These are phyloP conservation scores for Cutaneotrichosporon sp. DNA, from an alignment of 1,284 basidiomycete genomes.

Conservation along the genomic window DNA sequence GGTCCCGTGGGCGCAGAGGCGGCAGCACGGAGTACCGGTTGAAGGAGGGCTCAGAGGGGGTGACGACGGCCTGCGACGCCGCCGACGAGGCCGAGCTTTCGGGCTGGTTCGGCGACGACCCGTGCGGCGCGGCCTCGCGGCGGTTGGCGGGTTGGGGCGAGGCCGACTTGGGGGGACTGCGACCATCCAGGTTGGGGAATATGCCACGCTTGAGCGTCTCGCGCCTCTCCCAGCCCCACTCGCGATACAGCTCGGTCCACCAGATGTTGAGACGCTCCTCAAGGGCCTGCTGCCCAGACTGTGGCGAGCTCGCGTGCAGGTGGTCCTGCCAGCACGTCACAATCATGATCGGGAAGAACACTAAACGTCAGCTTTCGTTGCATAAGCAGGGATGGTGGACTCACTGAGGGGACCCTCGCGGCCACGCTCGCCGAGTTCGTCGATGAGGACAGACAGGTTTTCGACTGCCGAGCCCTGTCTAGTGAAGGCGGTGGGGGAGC, in stretches of 20 bases:
- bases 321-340: constrained; percentile 48
- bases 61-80: constrained; percentile 12
- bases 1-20: constrained; percentile 29
- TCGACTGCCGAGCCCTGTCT: constrained; percentile 52
- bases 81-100: constrained; percentile 13
- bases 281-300: constrained; percentile 28
- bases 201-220: constrained; percentile 34
- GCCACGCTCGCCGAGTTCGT: constrained; percentile 45
- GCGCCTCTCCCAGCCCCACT: constrained; percentile 44
- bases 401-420: constrained; percentile 48
- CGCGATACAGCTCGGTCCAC: constrained; percentile 42
- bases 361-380: no score
- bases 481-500: constrained; percentile 36
- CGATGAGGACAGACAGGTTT: constrained; percentile 51
- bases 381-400: no score
- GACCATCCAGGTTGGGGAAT: constrained; percentile 22
- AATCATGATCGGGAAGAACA: constrained; percentile 46
- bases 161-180: neutral
- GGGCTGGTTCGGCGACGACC: neutral
- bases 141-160: neutral
- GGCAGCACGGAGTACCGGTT: constrained; percentile 30
- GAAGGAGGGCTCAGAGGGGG: constrained; percentile 16
- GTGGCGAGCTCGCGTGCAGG: constrained; percentile 28
- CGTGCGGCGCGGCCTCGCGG: neutral
- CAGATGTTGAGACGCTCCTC: constrained; percentile 41